Evolutionary conservation across 2,329 filamentous ascomycete genomes (phyloP), one percentile per base, ranked within the genome.

Genomic region (Colletotrichum eleusines): DNA sequence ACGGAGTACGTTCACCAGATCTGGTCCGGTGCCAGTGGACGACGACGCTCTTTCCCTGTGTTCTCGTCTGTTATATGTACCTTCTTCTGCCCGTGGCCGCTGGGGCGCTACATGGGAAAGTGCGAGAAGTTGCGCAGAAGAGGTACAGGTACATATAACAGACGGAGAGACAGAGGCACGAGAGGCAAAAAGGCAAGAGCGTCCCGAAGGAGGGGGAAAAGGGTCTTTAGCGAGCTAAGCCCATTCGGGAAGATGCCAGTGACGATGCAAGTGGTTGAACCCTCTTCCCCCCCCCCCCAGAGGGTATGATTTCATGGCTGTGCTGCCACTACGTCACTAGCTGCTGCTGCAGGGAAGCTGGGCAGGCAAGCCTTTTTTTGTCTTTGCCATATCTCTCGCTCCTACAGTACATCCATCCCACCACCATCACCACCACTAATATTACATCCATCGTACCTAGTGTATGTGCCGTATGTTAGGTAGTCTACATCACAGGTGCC

Each of bases 271-370:
- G 55, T 61, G 35, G 35, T 20, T 60, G 53, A 35, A n/a, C n/a
- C n/a, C n/a, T 12, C 57, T 26, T 57, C 38, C 20, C 61, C 62
- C 5, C 38, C 38, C 55, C 67, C 62, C 62, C 63, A 55, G 63
- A 70, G 55, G 8, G 63, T 66, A 70, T 70, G 67, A 70, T 70
- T 70, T 67, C 67, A 70, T 70, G 67, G 63, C 12, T 44, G 42
- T 66, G 48, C 40, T n/a, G 65, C 28, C 23, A 26, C 48, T 70
- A 70, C 67, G 63, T 70, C 67, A 70, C 63, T 35, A n/a, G 20
- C 51, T 51, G 63, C 28, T n/a, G 31, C 31, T 44, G 63, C 54
- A 69, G 53, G n/a, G 28, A 66, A 57, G 53, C 42, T 46, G 35
- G 50, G 20, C n/a, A n/a, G n/a, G n/a, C n/a, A 54, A 23, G 51